Evolutionary conservation across 768 basidiomycete species (phyloP).

Genomic region (Naganishia randhawae): DNA sequence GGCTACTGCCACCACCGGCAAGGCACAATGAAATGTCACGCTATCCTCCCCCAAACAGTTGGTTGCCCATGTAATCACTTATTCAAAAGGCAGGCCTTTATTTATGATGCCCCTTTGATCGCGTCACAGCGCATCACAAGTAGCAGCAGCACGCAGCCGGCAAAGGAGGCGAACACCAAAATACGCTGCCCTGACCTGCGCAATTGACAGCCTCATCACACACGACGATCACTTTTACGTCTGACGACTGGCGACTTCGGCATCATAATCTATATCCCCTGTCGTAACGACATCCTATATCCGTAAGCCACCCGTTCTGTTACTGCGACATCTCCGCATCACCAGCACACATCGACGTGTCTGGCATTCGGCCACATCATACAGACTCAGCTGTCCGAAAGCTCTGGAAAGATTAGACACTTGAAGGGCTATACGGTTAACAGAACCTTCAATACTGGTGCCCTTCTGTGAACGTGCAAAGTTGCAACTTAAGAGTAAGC

Average conservation of each 20-base stretch:
- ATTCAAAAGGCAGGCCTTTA: background rate
- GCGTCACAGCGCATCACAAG: background rate
- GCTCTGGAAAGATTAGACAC: background rate
- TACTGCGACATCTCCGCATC: background rate
- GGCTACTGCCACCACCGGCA: too few relatives aligned
- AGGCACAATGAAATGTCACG: too few relatives aligned
- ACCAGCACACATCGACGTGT: background rate
- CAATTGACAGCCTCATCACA: background rate
- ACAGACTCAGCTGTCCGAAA: background rate
- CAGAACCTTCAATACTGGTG: too few relatives aligned
- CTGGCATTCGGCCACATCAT: background rate
- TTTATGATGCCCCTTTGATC: background rate
- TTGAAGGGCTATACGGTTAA: too few relatives aligned
- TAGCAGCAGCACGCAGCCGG: background rate
- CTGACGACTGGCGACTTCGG: too few relatives aligned
- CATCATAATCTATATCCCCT: conserved; percentile 6
- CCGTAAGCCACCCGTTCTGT: background rate
- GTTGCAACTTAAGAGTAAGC: background rate
- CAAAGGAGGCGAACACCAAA: conserved; percentile 1
- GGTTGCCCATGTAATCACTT: background rate
- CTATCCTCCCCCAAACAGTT: background rate
- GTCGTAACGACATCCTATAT: too few relatives aligned
- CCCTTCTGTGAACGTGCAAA: background rate
- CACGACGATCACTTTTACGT: too few relatives aligned
- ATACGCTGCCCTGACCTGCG: background rate